Percentiles rank a stretch among this genome's conserved stretches.
Conservation (phyloP, 2,329 filamentous ascomycete genomes). For the Sporothrix brasiliensis region DNA sequence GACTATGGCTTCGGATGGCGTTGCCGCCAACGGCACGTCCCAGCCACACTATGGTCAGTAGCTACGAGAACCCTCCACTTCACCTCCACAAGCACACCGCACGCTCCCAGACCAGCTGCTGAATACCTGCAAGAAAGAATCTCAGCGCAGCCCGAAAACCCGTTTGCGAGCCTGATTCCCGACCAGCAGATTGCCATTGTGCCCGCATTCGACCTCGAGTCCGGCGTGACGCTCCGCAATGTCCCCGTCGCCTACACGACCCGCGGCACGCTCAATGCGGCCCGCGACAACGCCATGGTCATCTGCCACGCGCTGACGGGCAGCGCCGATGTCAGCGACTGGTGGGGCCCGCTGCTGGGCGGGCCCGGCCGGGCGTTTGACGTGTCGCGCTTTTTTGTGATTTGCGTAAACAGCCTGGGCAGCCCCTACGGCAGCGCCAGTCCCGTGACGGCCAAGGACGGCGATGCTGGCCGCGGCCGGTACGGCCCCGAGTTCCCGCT, state of each 20-base stretch:
- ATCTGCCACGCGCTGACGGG: constrained; percentile 85
- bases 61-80: constrained; percentile 25
- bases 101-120: constrained; percentile 52
- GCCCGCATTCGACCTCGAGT: constrained; percentile 90
- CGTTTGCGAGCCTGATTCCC: constrained; percentile 81
- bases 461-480: constrained; percentile 69
- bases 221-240: constrained; percentile 80
- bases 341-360: constrained; percentile 83
- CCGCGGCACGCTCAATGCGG: constrained; percentile 61
- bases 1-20: constrained; percentile 30
- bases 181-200: constrained; percentile 86
- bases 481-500: constrained; percentile 97
- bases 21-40: constrained; percentile 30
- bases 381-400: constrained; percentile 78
- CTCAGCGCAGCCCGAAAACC: constrained; percentile 81
- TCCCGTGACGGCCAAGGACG: constrained; percentile 85
- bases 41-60: constrained; percentile 36
- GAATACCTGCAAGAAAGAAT: constrained; percentile 69
- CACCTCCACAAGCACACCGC: constrained; percentile 13
- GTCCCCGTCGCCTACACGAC: constrained; percentile 70
- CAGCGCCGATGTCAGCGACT: constrained; percentile 81
- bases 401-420: constrained; percentile 83
- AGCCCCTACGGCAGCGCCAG: constrained; percentile 88
- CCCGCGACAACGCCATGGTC: constrained; percentile 69
- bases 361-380: constrained; percentile 80